phyloP scores from a whole-genome alignment of 1,139 yeast genomes.

The Arxiozyma slooffiae region DNA sequence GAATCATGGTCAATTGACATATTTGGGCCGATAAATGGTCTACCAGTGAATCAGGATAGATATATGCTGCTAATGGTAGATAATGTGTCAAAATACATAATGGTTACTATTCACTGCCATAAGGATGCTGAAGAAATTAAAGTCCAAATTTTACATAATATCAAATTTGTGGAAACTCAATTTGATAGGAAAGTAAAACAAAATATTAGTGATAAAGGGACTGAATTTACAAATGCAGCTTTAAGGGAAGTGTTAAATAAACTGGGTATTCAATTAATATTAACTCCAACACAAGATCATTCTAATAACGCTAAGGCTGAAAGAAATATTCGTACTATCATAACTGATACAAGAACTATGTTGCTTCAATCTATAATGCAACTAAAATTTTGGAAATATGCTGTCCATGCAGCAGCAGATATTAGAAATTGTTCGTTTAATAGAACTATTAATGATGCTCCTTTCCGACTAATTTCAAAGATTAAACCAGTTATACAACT shows the following conservation, averaged over 20 bases:
- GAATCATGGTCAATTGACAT: slow-evolving; percentile 6
- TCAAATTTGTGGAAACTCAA: slow-evolving; percentile 1
- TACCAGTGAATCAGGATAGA: not conserved
- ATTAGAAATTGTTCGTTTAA: slow-evolving; percentile 3
- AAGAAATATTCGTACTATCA: slow-evolving; percentile 3
- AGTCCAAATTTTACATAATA: slow-evolving; percentile 2
- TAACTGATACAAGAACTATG: slow-evolving; percentile 2
- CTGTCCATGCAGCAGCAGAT: slow-evolving; percentile 3
- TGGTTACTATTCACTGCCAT: not conserved
- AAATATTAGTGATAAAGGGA: slow-evolving; percentile 2
- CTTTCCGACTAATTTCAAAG: not conserved
- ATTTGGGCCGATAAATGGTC: slow-evolving; percentile 3
- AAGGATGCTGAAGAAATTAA: not conserved
- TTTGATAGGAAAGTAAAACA: slow-evolving; percentile 2
- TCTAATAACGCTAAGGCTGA: slow-evolving; percentile 6
- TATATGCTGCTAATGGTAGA: slow-evolving; percentile 7
- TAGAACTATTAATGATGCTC: not conserved
- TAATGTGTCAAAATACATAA: slow-evolving; percentile 2
- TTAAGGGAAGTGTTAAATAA: not conserved
- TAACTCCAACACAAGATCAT: slow-evolving; percentile 3
- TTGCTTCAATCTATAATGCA: not conserved
- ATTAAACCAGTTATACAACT: not conserved
- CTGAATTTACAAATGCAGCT: slow-evolving; percentile 2
- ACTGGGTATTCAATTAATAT: not conserved
- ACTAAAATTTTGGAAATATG: slow-evolving; percentile 6